These are phyloP conservation scores for Dipteronia sinensis DNA, from an alignment of 345 rosid genomes.

Conservation along the genomic window DNA sequence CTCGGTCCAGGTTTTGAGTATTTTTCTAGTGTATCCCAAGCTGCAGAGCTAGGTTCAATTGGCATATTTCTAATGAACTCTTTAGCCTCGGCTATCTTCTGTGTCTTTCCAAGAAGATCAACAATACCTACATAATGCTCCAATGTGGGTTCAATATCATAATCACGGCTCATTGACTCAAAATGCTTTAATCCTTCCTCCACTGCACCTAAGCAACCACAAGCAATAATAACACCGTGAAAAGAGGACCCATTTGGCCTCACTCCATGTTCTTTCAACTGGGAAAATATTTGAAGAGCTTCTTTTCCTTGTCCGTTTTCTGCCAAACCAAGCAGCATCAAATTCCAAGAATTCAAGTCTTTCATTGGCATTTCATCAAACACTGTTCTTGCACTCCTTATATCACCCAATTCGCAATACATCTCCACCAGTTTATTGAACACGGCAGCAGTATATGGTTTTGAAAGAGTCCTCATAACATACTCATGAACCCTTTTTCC, in stretches of 20 bases:
- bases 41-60: slow-evolving; percentile 16
- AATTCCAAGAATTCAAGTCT: slow-evolving; percentile 14
- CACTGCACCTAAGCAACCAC: slow-evolving; percentile 13
- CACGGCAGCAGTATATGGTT: slow-evolving; percentile 8
- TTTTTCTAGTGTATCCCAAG: slow-evolving; percentile 13
- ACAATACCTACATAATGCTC: slow-evolving; percentile 14
- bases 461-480: background rate
- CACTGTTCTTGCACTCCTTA: background rate
- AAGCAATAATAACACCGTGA: slow-evolving; percentile 5
- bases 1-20: slow-evolving; percentile 10
- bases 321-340: slow-evolving; percentile 13
- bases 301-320: slow-evolving; percentile 12
- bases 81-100: slow-evolving; percentile 9
- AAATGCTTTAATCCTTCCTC: slow-evolving; percentile 21
- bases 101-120: slow-evolving; percentile 19
- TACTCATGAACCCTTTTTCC: slow-evolving; percentile 17
- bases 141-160: background rate
- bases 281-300: slow-evolving; percentile 7
- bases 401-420: slow-evolving; percentile 16
- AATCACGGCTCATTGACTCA: slow-evolving; percentile 8
- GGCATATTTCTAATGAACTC: slow-evolving; percentile 8
- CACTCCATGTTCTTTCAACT: slow-evolving; percentile 11
- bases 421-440: slow-evolving; percentile 16
- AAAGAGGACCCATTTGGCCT: slow-evolving; percentile 19
- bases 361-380: background rate